Evolutionary conservation across 2,329 filamentous ascomycete genomes (phyloP).

Genomic region (Penicillium sp.): DNA sequence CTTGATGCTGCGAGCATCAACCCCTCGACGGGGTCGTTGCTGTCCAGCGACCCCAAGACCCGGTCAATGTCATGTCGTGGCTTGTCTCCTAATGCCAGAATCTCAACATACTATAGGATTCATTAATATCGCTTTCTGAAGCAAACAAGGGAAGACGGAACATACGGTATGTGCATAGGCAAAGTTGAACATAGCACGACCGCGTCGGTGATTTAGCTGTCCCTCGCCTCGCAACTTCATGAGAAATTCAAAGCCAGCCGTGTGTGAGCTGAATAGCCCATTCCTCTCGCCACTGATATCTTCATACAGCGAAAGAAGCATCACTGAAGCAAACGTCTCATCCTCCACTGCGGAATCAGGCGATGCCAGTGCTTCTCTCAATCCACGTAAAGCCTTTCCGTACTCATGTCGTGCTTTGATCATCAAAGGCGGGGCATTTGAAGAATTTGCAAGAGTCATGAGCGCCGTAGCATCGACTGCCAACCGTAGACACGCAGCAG

Average conservation of each 20-base stretch:
- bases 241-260: constrained; percentile 35
- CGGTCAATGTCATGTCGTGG: constrained; percentile 31
- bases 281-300: constrained; percentile 39
- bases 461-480: constrained; percentile 38
- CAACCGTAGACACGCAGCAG: constrained; percentile 30
- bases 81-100: constrained; percentile 33
- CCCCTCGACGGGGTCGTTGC: constrained; percentile 31
- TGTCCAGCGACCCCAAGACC: constrained; percentile 26
- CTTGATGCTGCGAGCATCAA: constrained; percentile 33
- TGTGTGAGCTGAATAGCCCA: constrained; percentile 36
- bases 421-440: constrained; percentile 25
- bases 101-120: constrained; percentile 32
- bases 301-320: constrained; percentile 39
- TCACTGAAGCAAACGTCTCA: constrained; percentile 38
- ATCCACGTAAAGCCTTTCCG: constrained; percentile 31
- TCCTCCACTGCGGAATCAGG: constrained; percentile 33
- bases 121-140: constrained; percentile 1
- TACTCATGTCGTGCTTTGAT: constrained; percentile 32
- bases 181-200: constrained; percentile 38
- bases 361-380: constrained; percentile 30
- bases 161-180: constrained; percentile 37
- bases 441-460: constrained; percentile 33
- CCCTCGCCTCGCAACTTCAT: constrained; percentile 33
- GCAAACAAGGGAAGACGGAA: background rate
- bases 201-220: constrained; percentile 29